These are phyloP conservation scores for Beauveria rudraprayagi DNA, from an alignment of 2,329 filamentous ascomycete species.

Conservation along the genomic window DNA sequence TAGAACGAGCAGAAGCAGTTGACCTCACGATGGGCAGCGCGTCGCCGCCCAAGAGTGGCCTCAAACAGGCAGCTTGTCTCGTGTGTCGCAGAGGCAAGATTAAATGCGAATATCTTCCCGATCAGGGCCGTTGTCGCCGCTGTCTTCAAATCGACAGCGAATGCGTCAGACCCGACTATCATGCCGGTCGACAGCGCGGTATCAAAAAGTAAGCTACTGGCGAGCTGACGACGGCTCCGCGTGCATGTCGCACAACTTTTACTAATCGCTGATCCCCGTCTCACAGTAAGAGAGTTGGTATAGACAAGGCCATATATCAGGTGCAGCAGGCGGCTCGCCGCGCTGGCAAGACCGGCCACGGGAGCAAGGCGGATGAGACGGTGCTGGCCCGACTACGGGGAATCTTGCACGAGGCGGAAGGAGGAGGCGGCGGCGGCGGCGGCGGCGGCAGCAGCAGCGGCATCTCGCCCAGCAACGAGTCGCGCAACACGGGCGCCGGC, in stretches of 20 bases:
- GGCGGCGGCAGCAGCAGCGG: slow-evolving; percentile 2
- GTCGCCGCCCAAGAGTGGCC: slow-evolving; percentile 8
- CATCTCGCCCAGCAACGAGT: slow-evolving; percentile 14
- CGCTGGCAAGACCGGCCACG: slow-evolving; percentile 21
- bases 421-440: slow-evolving; percentile 1
- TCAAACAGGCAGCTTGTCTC: slow-evolving; percentile 47
- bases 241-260: neutral
- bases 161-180: slow-evolving; percentile 64
- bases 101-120: slow-evolving; percentile 51
- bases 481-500: neutral
- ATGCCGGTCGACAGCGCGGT: slow-evolving; percentile 65
- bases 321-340: slow-evolving; percentile 62
- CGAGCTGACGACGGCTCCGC: neutral
- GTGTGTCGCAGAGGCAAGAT: slow-evolving; percentile 61
- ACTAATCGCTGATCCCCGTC: slow-evolving; percentile 8
- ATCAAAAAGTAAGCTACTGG: slow-evolving; percentile 57
- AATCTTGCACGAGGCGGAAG: slow-evolving; percentile 27
- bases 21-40: neutral
- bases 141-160: slow-evolving; percentile 50
- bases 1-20: too few relatives aligned
- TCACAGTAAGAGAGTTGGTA: slow-evolving; percentile 63
- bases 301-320: slow-evolving; percentile 67
- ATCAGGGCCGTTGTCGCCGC: slow-evolving; percentile 48
- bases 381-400: slow-evolving; percentile 35
- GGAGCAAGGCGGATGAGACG: slow-evolving; percentile 37